phyloP scores from a whole-genome alignment of 164 flowering plant species.

The Euptelea pleiosperma region DNA sequence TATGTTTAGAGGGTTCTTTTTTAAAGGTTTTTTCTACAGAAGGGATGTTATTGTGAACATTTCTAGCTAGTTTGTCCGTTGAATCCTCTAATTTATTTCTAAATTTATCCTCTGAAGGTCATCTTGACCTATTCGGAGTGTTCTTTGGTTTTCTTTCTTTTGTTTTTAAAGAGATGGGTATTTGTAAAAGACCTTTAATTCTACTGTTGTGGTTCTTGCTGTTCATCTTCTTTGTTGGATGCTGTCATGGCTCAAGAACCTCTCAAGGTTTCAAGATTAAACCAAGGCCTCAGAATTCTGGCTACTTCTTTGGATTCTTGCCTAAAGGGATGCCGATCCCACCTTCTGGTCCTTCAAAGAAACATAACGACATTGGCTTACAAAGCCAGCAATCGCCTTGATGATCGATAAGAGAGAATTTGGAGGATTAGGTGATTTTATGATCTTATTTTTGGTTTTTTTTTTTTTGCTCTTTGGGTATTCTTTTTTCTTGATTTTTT shows the following conservation, averaged over 20 bases:
- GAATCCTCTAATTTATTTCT: too few relatives aligned
- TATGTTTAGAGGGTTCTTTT: too few relatives aligned
- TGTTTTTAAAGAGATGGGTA: conserved; percentile 20
- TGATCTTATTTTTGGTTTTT: conserved; percentile 4
- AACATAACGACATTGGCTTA: conserved; percentile 67
- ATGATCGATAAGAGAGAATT: conserved; percentile 1
- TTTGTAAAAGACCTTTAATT: conserved; percentile 20
- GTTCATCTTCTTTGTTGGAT: conserved; percentile 24
- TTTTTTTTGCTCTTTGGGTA: conserved; percentile 1
- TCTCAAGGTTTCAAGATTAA: conserved; percentile 26
- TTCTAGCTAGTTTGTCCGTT: too few relatives aligned
- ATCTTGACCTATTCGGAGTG: too few relatives aligned
- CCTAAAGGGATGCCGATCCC: conserved; percentile 58
- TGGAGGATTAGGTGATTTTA: conserved; percentile 3
- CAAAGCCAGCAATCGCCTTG: conserved; percentile 43
- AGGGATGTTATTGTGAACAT: too few relatives aligned
- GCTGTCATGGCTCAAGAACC: conserved; percentile 41
- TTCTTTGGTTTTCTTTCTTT: neutral
- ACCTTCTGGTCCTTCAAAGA: conserved; percentile 70
- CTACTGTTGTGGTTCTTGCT: conserved; percentile 23
- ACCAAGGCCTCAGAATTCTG: conserved; percentile 26
- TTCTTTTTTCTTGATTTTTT: conserved; percentile 11
- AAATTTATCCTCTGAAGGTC: too few relatives aligned
- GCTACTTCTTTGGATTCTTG: conserved; percentile 54
- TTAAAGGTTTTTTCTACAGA: too few relatives aligned